Evolutionary conservation across 2,329 filamentous ascomycete species (phyloP), one percentile per base, ranked within the genome.

Genomic region (Graphilbum fragrans): DNA sequence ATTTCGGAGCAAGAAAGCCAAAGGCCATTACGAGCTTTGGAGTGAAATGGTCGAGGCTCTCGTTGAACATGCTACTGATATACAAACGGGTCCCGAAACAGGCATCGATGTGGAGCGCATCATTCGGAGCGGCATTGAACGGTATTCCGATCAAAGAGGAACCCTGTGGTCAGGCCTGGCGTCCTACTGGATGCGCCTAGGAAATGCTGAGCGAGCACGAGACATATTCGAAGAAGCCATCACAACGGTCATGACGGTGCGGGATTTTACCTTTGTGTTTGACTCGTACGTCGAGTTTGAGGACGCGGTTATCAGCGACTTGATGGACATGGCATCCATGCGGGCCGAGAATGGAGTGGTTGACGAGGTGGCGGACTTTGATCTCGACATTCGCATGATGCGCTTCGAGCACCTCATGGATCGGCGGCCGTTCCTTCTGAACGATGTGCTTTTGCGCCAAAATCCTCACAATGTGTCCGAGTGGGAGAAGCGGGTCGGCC

Each of bases 341-440:
- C 80, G 88, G 35, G 79, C 86, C n/a, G 81, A 86, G 40, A 84
- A 87, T 54, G 85, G 82, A 11, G 71, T 77, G 35, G 60, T 80
- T 2, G 82, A 96, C 53, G 79, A 90, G 48, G 79, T 87, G 47
- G 84, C 87, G 11, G 92, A 98, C 58, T 86, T 93, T 46, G 90
- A 96, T 54, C 72, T 98, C 23, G 93, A 98, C 58, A 86, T 96
- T 50, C 80, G 88, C 39, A 94, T 98, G 87, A 82, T 95, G 74
- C 80, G 92, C 41, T 98, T 98, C 53, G 92, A 98, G 61, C 88
- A 95, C 54, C 71, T 98, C 41, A 96, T 98, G 90, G 90, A 98
- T 59, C 80, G 92, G 41, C 75, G 92, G 41, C 90, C 92, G 4
- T 98, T 98, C 66, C 71, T 98, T 37, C 75, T 98, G 37, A 98